A percentile compares a stretch with the other conserved stretches of the same genome.
Evolutionary conservation across 2,329 filamentous ascomycete species (phyloP).

Genomic region (Neofusicoccum laricinum): DNA sequence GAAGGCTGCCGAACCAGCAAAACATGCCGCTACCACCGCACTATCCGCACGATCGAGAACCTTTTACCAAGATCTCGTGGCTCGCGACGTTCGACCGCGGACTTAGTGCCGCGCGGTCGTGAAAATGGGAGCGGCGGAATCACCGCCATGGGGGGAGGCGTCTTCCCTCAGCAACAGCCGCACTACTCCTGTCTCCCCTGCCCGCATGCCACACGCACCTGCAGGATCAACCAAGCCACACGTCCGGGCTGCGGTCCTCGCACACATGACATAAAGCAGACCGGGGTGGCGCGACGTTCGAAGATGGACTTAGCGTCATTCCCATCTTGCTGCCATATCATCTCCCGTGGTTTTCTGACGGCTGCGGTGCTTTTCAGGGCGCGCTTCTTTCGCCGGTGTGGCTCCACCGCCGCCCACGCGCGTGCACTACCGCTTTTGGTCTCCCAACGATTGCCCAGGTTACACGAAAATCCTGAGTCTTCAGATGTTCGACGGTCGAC

Average conservation of each 20-base stretch:
- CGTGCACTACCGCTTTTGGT: not conserved
- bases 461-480: not conserved
- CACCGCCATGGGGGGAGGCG: not conserved
- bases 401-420: not conserved
- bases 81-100: not conserved
- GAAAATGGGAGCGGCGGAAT: not conserved
- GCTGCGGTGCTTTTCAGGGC: not conserved
- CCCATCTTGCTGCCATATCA: not conserved
- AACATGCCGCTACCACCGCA: not conserved
- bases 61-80: not conserved
- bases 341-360: not conserved
- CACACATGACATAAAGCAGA: not conserved
- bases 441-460: not conserved
- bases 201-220: not conserved
- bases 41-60: not conserved
- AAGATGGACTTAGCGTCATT: conserved; percentile 3
- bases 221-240: not conserved
- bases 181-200: too few species aligned
- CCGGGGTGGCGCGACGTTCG: conserved; percentile 12
- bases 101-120: not conserved
- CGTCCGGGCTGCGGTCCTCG: not conserved
- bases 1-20: not conserved
- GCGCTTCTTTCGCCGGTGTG: not conserved
- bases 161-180: too few species aligned
- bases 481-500: not conserved